phyloP scores from a whole-genome alignment of 257 asterid genomes.

The Galeopsis tetrahit region DNA sequence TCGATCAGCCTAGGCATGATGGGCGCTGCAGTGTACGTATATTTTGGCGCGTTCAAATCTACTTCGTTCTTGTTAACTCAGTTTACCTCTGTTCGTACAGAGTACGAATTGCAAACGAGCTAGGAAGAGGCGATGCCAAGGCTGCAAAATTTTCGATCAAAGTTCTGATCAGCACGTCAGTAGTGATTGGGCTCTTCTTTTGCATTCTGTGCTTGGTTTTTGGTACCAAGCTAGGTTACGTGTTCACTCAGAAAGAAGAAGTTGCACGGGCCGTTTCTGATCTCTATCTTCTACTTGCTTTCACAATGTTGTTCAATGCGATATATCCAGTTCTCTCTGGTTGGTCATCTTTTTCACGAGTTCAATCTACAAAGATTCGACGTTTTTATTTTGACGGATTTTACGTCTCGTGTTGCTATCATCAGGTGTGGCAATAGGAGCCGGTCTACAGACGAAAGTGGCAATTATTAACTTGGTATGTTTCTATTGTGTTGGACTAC shows the following conservation, averaged over 20 bases:
- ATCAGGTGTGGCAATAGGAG: constrained; percentile 35
- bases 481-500: constrained; percentile 57
- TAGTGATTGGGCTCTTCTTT: constrained; percentile 32
- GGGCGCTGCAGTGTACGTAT: constrained; percentile 63
- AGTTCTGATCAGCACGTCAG: constrained; percentile 33
- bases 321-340: constrained; percentile 42
- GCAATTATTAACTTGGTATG: constrained; percentile 56
- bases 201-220: constrained; percentile 36
- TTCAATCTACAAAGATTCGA: not conserved
- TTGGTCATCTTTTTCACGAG: not conserved
- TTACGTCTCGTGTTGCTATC: not conserved
- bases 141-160: constrained; percentile 40
- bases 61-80: not conserved
- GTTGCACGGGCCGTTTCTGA: constrained; percentile 34
- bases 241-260: constrained; percentile 30
- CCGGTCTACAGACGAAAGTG: constrained; percentile 40
- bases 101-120: constrained; percentile 68
- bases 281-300: constrained; percentile 37
- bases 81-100: constrained; percentile 25
- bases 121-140: constrained; percentile 48
- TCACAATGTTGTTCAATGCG: constrained; percentile 38
- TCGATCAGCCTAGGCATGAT: constrained; percentile 70
- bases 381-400: not conserved
- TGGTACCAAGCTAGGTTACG: constrained; percentile 31
- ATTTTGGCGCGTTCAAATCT: not conserved